Evolutionary conservation across 768 basidiomycete species (phyloP).

Genomic region (Chalciporus chontae): DNA sequence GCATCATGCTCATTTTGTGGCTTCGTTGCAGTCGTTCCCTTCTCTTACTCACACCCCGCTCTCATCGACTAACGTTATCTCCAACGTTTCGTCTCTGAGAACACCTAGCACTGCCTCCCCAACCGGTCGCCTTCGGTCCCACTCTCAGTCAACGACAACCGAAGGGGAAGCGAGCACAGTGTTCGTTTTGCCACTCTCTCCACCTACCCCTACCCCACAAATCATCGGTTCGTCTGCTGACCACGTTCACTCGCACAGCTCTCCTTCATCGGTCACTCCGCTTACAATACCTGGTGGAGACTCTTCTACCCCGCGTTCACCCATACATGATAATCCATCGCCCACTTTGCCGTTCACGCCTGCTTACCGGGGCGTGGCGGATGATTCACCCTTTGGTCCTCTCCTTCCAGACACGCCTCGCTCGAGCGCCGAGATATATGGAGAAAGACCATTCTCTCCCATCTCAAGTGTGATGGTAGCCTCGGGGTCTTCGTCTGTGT

Average conservation of each 20-base stretch:
- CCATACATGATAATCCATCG: neutral
- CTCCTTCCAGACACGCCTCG: constrained; percentile 28
- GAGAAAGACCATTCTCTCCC: constrained; percentile 27
- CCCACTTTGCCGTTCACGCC: constrained; percentile 16
- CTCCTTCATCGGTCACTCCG: constrained; percentile 4
- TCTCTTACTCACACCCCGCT: constrained; percentile 45
- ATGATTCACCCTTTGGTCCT: constrained; percentile 30
- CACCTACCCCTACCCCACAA: neutral
- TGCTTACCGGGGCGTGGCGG: constrained; percentile 13
- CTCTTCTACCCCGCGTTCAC: neutral
- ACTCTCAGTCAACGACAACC: constrained; percentile 16
- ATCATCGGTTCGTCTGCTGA: neutral
- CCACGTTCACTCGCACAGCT: neutral
- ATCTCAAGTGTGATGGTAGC: constrained; percentile 21
- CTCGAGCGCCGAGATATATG: constrained; percentile 27
- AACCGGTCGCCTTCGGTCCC: constrained; percentile 13
- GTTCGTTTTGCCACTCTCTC: neutral
- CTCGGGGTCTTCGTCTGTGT: constrained; percentile 5
- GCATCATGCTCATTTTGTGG: neutral
- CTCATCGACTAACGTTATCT: constrained; percentile 46
- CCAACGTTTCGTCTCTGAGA: constrained; percentile 35
- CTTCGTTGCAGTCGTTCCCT: constrained; percentile 38
- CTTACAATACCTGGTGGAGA: constrained; percentile 8
- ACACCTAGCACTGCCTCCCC: constrained; percentile 13
- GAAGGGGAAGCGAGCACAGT: neutral